Evolutionary conservation across 768 basidiomycete genomes (phyloP), one percentile per base, ranked within the genome.

Genomic region (Lactarius akahatsu): DNA sequence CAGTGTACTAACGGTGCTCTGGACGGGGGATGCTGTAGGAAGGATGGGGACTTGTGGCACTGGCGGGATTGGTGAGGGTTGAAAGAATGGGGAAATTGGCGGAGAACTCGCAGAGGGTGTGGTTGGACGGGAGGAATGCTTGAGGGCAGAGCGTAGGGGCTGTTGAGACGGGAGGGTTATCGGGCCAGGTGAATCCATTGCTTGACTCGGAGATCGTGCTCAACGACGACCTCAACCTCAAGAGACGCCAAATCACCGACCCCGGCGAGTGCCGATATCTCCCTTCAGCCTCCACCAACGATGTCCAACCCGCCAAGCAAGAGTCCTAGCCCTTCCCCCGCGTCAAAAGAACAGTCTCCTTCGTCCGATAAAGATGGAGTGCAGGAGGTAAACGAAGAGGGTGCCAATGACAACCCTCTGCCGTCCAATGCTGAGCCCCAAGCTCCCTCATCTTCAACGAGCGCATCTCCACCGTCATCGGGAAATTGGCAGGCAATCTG

Each of bases 401-500:
- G 10, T 23, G 38, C 38, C 38, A 47, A 57, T 20, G 57, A 38
- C n/a, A 23, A 40, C 11, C 38, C 38, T 15, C 38, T 40, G 38
- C 13, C 38, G 5, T 40, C 38, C 15, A 40, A 30, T 5, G 30
- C 50, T 11, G 67, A 55, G 26, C 43, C 61, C 8, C 41, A 41
- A 18, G 52, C 57, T 1, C 32, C 61, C 15, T 23, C 64, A 34
- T 62, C 72, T n/a, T 28, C 68, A 18, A 38, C 69, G 13, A 43
- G 68, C 5, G 43, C 71, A 16, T 58, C 65, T 57, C 34, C 66
- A 47, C 61, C 70, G 55, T 55, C 68, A 61, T 62, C 71, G 38
- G 70, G 71, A 73, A 62, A 73, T 74, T 94, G 92, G 92, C 92
- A 93, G 75, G 92, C 92, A 43, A 82, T 94, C 36, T 94, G 82